These are phyloP conservation scores for Nigrospora oryzae DNA, from an alignment of 2,329 filamentous ascomycete genomes.

Conservation along the genomic window DNA sequence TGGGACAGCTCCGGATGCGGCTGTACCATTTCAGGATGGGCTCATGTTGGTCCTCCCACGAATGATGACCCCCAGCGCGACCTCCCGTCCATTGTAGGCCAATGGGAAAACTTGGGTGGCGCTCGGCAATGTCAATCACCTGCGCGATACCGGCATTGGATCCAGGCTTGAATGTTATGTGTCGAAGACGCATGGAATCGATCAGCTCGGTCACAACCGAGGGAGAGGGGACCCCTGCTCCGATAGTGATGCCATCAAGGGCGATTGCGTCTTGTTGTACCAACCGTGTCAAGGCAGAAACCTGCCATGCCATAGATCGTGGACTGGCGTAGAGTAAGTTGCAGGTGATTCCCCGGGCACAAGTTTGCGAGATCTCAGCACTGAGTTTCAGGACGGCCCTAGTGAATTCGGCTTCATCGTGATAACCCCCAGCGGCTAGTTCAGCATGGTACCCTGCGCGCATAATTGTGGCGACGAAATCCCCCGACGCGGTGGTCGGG, in stretches of 20 bases:
- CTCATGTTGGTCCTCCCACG: constrained; percentile 89
- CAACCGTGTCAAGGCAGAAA: constrained; percentile 37
- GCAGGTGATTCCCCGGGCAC: constrained; percentile 77
- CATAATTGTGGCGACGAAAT: constrained; percentile 91
- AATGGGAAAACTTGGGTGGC: constrained; percentile 84
- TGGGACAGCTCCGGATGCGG: constrained; percentile 74
- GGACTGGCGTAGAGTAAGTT: constrained; percentile 91
- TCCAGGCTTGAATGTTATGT: constrained; percentile 90
- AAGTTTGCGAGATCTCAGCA: constrained; percentile 56
- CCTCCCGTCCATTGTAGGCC: constrained; percentile 93
- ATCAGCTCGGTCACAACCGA: constrained; percentile 92
- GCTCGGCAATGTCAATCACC: constrained; percentile 85
- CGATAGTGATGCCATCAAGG: constrained; percentile 86
- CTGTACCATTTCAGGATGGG: constrained; percentile 86
- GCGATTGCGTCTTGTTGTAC: constrained; percentile 40
- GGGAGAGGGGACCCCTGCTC: constrained; percentile 86
- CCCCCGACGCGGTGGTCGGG: constrained; percentile 78
- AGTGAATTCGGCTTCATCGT: constrained; percentile 72
- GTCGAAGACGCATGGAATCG: constrained; percentile 81
- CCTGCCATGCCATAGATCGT: constrained; percentile 84
- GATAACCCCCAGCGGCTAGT: constrained; percentile 83
- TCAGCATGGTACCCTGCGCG: constrained; percentile 93
- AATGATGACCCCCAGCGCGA: constrained; percentile 88
- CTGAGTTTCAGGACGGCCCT: constrained; percentile 78
- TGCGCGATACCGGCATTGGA: constrained; percentile 80